Conservation (phyloP, 129 eudicot genomes). For the Flaveria brownii region DNA sequence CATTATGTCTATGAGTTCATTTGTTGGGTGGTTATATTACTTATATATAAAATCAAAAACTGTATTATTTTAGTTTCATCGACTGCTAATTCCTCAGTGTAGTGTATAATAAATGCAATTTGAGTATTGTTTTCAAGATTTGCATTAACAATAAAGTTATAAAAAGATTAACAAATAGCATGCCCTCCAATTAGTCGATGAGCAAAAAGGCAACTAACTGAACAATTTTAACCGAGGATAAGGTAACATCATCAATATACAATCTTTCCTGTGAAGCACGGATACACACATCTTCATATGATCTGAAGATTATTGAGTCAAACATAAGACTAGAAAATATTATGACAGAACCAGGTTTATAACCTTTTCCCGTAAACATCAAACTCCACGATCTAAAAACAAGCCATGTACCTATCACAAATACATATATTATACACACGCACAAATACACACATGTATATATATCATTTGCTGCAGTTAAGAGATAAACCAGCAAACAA, state of each 20-base stretch:
- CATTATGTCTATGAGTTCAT: not conserved
- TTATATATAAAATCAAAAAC: not conserved
- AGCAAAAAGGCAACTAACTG: not conserved
- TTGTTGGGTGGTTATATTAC: not conserved
- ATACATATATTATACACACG: not conserved
- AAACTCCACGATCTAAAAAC: not conserved
- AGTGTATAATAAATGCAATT: not conserved
- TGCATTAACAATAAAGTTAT: not conserved
- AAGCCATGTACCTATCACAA: not conserved
- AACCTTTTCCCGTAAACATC: not conserved
- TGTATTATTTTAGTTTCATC: too few species aligned
- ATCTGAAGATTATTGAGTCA: not conserved
- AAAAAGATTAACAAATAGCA: not conserved
- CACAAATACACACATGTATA: not conserved
- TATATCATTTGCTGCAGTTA: not conserved
- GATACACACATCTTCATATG: constrained; percentile 3
- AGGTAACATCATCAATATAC: not conserved
- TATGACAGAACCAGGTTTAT: not conserved
- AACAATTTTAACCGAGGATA: not conserved
- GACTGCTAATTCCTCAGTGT: not conserved
- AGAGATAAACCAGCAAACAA: not conserved
- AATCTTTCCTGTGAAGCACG: not conserved
- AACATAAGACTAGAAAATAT: not conserved
- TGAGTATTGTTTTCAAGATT: not conserved
- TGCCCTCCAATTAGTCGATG: not conserved